phyloP scores from a whole-genome alignment of 306 rosid species.

The Vigna unguiculata region DNA sequence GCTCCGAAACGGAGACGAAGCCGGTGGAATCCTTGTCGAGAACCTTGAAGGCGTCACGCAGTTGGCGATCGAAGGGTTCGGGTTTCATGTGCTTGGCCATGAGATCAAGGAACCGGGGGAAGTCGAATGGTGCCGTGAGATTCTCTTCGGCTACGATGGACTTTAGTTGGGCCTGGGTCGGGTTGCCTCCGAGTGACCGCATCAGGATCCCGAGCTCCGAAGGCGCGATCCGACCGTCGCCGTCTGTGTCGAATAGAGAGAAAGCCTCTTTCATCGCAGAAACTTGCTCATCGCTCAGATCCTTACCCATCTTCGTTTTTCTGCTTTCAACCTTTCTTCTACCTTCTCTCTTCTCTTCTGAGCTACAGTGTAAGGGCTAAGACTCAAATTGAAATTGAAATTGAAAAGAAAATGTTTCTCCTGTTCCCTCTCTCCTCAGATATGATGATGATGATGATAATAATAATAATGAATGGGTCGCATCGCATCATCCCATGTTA shows the following conservation, averaged over 20 bases:
- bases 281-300: conserved; percentile 92
- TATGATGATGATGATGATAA: too few species aligned
- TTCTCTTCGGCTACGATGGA: conserved; percentile 82
- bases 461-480: not conserved
- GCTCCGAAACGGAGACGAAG: conserved; percentile 81
- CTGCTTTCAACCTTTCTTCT: not conserved
- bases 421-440: not conserved
- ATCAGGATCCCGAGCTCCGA: conserved; percentile 98
- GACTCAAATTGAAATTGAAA: conserved; percentile 34
- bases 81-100: conserved; percentile 96
- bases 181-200: conserved; percentile 97
- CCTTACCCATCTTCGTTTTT: conserved; percentile 69
- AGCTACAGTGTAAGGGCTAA: too few species aligned
- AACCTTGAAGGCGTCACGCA: conserved; percentile 93
- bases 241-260: conserved; percentile 88
- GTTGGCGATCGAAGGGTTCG: conserved; percentile 97
- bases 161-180: conserved; percentile 97
- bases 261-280: conserved; percentile 96
- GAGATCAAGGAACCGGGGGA: conserved; percentile 81
- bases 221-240: conserved; percentile 91
- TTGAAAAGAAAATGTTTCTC: not conserved
- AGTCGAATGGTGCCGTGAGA: conserved; percentile 82
- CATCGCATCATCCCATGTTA: not conserved
- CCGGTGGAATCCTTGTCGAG: conserved; percentile 91
- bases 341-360: not conserved